Evolutionary conservation across 257 asterid genomes (phyloP).

Genomic region (Perilla frutescens): DNA sequence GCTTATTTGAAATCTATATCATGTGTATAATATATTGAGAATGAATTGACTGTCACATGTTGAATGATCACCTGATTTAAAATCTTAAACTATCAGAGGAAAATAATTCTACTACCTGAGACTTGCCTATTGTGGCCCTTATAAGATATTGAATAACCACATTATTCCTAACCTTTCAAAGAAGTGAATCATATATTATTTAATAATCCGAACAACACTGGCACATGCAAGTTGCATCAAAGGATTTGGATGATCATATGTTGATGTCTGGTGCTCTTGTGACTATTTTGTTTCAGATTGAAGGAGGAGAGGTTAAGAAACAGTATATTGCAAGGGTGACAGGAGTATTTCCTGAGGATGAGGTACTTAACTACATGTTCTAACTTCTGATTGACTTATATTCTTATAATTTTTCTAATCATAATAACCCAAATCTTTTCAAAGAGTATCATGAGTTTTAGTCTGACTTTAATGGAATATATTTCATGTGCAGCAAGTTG

Average conservation of each 20-base stretch:
- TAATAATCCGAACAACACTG: background rate
- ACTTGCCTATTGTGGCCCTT: background rate
- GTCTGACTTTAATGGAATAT: conserved; percentile 6
- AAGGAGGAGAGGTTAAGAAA: conserved; percentile 83
- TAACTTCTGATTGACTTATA: background rate
- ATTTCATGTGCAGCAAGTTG: conserved; percentile 70
- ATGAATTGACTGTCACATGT: background rate
- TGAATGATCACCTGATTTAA: conserved; percentile 11
- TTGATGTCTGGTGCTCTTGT: conserved; percentile 6
- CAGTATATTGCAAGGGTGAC: conserved; percentile 83
- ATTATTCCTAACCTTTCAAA: conserved; percentile 4
- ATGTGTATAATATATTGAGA: background rate
- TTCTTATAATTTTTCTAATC: background rate
- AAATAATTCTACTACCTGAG: background rate
- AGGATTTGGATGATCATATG: conserved; percentile 3
- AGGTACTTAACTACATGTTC: conserved; percentile 54
- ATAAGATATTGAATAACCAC: background rate
- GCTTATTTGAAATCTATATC: background rate
- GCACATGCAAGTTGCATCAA: background rate
- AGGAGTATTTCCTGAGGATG: conserved; percentile 87
- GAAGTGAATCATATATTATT: background rate
- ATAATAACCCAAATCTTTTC: conserved; percentile 9
- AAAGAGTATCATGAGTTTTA: conserved; percentile 6
- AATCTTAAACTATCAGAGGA: background rate
- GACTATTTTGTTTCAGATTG: conserved; percentile 61